Conservation (phyloP, 257 asterid genomes). For the Euphrasia confusa region DNA sequence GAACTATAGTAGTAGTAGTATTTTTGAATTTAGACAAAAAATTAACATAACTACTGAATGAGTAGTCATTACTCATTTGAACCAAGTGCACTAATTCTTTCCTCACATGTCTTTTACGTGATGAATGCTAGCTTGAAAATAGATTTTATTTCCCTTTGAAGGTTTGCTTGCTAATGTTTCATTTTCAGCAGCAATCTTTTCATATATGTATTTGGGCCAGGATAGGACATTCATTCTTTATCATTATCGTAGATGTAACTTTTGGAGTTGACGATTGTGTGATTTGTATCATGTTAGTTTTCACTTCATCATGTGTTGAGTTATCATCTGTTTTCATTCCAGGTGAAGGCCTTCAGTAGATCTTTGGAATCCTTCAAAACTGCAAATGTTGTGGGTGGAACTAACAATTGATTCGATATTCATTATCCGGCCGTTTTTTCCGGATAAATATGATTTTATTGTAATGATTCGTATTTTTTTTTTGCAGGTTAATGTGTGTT, state of each 20-base stretch:
- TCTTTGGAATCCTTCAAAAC: conserved; percentile 69
- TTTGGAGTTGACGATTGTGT: conserved; percentile 20
- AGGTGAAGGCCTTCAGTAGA: conserved; percentile 90
- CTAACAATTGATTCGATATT: too few relatives aligned
- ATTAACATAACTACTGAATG: neutral
- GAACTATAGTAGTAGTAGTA: neutral
- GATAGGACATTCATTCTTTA: conserved; percentile 8
- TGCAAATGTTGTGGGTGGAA: conserved; percentile 90
- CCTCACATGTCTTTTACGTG: neutral
- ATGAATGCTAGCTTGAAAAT: neutral
- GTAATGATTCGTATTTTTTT: too few relatives aligned
- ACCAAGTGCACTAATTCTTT: neutral
- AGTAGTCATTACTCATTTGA: neutral
- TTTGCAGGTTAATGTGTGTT: too few relatives aligned
- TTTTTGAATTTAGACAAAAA: neutral
- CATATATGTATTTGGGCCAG: conserved; percentile 10
- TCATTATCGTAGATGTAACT: conserved; percentile 7
- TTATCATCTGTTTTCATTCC: conserved; percentile 25
- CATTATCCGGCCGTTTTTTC: too few relatives aligned
- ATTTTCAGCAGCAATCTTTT: neutral
- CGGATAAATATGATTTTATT: too few relatives aligned
- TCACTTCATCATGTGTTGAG: conserved; percentile 14
- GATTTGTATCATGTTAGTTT: conserved; percentile 14
- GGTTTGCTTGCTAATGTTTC: conserved; percentile 3
- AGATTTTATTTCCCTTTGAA: neutral